A percentile compares a stretch with the other conserved stretches of the same genome.
phyloP scores from a whole-genome alignment of 257 asterid species.

The Linderniella brevidens region DNA sequence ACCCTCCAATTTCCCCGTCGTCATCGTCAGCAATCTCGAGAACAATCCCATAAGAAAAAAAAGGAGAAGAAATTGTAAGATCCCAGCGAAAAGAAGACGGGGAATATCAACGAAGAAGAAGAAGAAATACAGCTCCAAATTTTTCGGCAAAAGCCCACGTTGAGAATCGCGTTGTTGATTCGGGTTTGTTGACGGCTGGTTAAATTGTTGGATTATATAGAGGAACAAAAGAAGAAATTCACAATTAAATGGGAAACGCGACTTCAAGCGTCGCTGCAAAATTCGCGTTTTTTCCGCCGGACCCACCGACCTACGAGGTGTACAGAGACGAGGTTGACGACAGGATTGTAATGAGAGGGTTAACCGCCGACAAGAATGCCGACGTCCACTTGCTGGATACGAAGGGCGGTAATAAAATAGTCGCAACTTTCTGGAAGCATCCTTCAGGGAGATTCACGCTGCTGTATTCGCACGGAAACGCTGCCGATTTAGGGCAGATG shows the following conservation, averaged over 20 bases:
- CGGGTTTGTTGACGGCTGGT: too few species aligned
- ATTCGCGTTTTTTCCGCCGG: constrained; percentile 95
- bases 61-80: not conserved
- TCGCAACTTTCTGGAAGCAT: constrained; percentile 90
- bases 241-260: constrained; percentile 72
- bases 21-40: constrained; percentile 16
- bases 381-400: constrained; percentile 76
- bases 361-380: constrained; percentile 72
- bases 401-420: constrained; percentile 65
- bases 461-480: constrained; percentile 95
- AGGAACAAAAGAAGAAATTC: too few species aligned
- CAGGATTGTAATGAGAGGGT: constrained; percentile 55
- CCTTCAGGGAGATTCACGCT: constrained; percentile 70
- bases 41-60: not conserved
- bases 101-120: not conserved
- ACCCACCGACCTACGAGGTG: constrained; percentile 95
- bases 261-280: constrained; percentile 92
- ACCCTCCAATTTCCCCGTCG: constrained; percentile 30
- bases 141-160: too few species aligned
- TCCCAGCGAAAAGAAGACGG: constrained; percentile 5
- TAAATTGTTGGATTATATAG: too few species aligned
- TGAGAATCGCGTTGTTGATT: too few species aligned
- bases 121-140: too few species aligned
- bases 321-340: constrained; percentile 47
- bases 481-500: constrained; percentile 99